Conservation (phyloP, 805 yeast genomes). For the Lipomyces kockii region DNA sequence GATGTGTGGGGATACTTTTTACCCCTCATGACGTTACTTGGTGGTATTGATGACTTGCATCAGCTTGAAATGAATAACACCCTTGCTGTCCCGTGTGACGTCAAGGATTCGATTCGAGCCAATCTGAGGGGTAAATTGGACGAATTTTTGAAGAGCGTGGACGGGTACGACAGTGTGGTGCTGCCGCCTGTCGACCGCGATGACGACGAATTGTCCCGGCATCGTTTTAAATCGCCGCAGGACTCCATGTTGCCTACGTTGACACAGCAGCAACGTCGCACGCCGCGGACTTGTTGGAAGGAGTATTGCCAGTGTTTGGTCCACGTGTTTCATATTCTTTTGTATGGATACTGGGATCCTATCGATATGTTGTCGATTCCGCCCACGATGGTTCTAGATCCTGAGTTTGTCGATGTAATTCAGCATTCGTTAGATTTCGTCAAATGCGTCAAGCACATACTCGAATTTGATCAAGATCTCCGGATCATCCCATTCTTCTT, state of each 20-base stretch:
- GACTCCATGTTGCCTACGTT: background rate
- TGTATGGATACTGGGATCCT: slow-evolving; percentile 43
- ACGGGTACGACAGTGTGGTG: slow-evolving; percentile 25
- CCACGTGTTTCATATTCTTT: slow-evolving; percentile 42
- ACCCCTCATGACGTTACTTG: slow-evolving; percentile 46
- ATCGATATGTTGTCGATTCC: slow-evolving; percentile 40
- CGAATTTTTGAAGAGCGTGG: slow-evolving; percentile 27
- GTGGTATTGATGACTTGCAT: slow-evolving; percentile 41
- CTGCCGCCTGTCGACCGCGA: background rate
- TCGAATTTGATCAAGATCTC: slow-evolving; percentile 42
- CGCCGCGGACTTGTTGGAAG: slow-evolving; percentile 27
- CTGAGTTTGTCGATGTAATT: slow-evolving; percentile 38
- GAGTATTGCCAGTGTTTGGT: slow-evolving; percentile 35
- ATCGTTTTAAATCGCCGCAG: background rate
- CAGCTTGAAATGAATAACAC: slow-evolving; percentile 41
- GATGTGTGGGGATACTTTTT: slow-evolving; percentile 51
- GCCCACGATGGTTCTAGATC: slow-evolving; percentile 35
- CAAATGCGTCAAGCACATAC: slow-evolving; percentile 38
- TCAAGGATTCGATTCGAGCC: slow-evolving; percentile 33
- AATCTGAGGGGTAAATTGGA: slow-evolving; percentile 27
- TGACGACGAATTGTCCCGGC: background rate
- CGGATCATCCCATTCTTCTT: slow-evolving; percentile 43
- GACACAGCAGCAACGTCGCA: slow-evolving; percentile 10
- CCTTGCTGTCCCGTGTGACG: slow-evolving; percentile 29
- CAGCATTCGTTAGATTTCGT: slow-evolving; percentile 42